phyloP scores from a whole-genome alignment of 2,329 filamentous ascomycete species.

The Lasiodiplodia sp. region DNA sequence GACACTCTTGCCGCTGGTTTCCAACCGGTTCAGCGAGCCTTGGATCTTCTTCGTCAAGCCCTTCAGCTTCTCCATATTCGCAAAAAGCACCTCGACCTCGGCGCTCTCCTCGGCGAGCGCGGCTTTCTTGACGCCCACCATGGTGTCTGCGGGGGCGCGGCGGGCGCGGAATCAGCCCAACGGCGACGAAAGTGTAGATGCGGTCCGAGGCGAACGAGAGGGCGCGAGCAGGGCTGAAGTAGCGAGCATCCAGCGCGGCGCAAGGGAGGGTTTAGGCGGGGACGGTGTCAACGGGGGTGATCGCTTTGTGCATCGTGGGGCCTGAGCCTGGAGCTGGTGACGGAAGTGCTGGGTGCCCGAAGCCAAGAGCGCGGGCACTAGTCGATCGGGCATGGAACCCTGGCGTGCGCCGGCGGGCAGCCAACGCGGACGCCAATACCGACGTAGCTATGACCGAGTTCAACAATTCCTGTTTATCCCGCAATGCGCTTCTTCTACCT shows the following conservation, averaged over 20 bases:
- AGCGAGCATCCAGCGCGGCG: slow-evolving; percentile 16
- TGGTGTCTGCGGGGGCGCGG: slow-evolving; percentile 39
- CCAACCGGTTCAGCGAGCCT: slow-evolving; percentile 81
- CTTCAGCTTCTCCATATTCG: slow-evolving; percentile 87
- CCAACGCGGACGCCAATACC: slow-evolving; percentile 4
- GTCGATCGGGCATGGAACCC: slow-evolving; percentile 27
- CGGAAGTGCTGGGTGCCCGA: slow-evolving; percentile 26
- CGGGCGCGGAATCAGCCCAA: slow-evolving; percentile 31
- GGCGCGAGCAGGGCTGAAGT: neutral
- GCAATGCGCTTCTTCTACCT: neutral
- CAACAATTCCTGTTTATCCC: slow-evolving; percentile 25
- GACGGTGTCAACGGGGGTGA: slow-evolving; percentile 25
- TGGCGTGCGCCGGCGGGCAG: slow-evolving; percentile 6
- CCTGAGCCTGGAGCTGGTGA: slow-evolving; percentile 27
- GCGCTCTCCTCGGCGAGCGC: slow-evolving; percentile 71
- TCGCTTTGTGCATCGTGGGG: slow-evolving; percentile 30
- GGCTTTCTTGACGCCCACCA: slow-evolving; percentile 64
- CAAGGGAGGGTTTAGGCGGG: slow-evolving; percentile 12
- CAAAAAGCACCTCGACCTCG: slow-evolving; percentile 71
- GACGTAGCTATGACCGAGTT: slow-evolving; percentile 26
- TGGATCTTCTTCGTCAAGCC: slow-evolving; percentile 96
- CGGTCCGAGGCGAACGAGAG: neutral
- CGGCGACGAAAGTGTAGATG: slow-evolving; percentile 20
- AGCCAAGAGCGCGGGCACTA: slow-evolving; percentile 21
- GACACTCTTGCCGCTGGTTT: slow-evolving; percentile 88